Evolutionary conservation across 2,329 filamentous ascomycete species (phyloP).

Genomic region (Byssochlamys sp.): DNA sequence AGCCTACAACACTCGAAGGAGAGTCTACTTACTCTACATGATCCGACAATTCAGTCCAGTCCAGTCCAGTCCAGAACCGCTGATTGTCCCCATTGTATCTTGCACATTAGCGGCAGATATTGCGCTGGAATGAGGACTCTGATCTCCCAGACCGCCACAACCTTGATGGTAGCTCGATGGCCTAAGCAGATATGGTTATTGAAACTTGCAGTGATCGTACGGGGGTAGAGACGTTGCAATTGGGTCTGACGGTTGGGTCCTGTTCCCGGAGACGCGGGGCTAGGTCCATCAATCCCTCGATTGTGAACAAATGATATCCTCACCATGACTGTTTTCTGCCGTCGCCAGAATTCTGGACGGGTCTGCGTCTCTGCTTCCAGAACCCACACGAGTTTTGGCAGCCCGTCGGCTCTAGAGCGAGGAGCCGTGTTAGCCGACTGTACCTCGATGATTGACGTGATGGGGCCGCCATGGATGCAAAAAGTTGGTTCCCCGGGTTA

Average conservation of each 20-base stretch:
- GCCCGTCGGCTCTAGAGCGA: not conserved
- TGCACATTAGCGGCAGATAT: not conserved
- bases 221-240: not conserved
- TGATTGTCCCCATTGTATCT: not conserved
- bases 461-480: not conserved
- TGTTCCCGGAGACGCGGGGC: not conserved
- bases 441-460: not conserved
- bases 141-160: not conserved
- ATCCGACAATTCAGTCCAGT: not conserved
- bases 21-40: not conserved
- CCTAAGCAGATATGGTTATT: not conserved
- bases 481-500: not conserved
- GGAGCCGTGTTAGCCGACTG: not conserved
- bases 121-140: not conserved
- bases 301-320: not conserved
- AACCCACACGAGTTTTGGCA: not conserved
- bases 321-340: not conserved
- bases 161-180: not conserved
- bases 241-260: not conserved
- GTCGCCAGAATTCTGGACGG: not conserved
- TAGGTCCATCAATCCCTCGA: not conserved
- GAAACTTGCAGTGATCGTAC: not conserved
- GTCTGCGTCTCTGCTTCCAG: not conserved
- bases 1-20: not conserved
- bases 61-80: not conserved